Percentiles rank a stretch among this genome's conserved stretches.
Evolutionary conservation across 1,139 yeast genomes (phyloP).

Genomic region (Suhomyces bokatorum): DNA sequence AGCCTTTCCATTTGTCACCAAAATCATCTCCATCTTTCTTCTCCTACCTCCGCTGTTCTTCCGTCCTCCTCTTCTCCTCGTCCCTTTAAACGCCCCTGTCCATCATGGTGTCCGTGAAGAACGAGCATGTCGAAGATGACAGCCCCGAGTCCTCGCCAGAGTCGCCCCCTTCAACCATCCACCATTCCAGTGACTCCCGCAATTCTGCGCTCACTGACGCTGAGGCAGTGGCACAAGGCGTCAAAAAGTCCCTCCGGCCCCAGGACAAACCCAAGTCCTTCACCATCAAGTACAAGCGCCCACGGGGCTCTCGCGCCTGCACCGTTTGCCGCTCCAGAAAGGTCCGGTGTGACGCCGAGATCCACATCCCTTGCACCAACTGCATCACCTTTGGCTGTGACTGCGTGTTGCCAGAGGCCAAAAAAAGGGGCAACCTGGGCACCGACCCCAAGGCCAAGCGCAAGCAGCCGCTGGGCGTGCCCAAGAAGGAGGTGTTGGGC

Average conservation of each 20-base stretch:
- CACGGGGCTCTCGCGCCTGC: conserved; percentile 56
- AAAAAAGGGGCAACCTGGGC: conserved; percentile 40
- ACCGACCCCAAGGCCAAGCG: conserved; percentile 28
- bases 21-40: not conserved
- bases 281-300: conserved; percentile 51
- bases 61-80: not conserved
- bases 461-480: conserved; percentile 9
- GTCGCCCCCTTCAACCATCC: not conserved
- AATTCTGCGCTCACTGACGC: conserved; percentile 7
- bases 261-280: conserved; percentile 48
- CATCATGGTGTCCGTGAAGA: conserved; percentile 6
- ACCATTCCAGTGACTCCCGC: not conserved
- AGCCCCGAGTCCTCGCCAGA: not conserved
- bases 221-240: conserved; percentile 9
- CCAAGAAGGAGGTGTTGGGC: conserved; percentile 8
- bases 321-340: conserved; percentile 67
- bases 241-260: conserved; percentile 9
- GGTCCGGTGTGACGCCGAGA: conserved; percentile 66
- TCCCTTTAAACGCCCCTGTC: not conserved
- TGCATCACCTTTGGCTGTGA: conserved; percentile 78
- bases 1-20: not conserved
- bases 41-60: not conserved
- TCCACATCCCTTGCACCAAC: conserved; percentile 75
- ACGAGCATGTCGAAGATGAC: not conserved
- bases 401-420: conserved; percentile 63